These are phyloP conservation scores for Kandelia obovata DNA, from an alignment of 345 rosid genomes.

Conservation along the genomic window DNA sequence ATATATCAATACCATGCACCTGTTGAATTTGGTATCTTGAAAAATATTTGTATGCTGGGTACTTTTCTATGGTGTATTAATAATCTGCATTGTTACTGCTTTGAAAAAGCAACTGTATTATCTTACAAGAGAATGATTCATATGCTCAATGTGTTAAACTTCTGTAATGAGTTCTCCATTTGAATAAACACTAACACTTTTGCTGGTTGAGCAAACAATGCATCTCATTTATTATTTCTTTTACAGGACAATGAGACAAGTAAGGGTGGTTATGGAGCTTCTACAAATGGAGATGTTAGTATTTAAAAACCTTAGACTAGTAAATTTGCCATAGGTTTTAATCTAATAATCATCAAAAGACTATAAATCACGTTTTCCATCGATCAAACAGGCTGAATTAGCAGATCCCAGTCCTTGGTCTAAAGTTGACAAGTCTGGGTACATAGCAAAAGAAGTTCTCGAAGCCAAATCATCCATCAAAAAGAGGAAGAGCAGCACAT, in stretches of 20 bases:
- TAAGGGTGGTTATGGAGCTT: slow-evolving; percentile 40
- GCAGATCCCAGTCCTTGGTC: slow-evolving; percentile 63
- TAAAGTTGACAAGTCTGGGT: slow-evolving; percentile 63
- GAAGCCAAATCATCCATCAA: slow-evolving; percentile 49
- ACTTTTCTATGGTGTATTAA: too few relatives aligned
- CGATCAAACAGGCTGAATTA: slow-evolving; percentile 56
- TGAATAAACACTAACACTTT: too few relatives aligned
- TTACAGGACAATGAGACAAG: slow-evolving; percentile 65
- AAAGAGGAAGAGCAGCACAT: slow-evolving; percentile 67
- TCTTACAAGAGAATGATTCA: too few relatives aligned
- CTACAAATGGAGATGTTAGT: slow-evolving; percentile 64
- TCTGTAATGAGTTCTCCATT: too few relatives aligned
- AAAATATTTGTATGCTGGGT: too few relatives aligned
- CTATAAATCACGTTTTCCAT: slow-evolving; percentile 26
- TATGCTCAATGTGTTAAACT: too few relatives aligned
- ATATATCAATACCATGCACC: too few relatives aligned
- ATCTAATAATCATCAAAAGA: slow-evolving; percentile 13
- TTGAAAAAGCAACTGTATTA: too few relatives aligned
- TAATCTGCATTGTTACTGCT: too few relatives aligned
- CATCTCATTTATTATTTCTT: slow-evolving; percentile 13
- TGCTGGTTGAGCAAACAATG: background rate
- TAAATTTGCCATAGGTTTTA: slow-evolving; percentile 31
- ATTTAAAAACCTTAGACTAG: slow-evolving; percentile 20
- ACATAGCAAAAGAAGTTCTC: slow-evolving; percentile 62
- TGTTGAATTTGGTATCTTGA: too few relatives aligned